Conservation (phyloP, 1,284 basidiomycete genomes). For the Mycena sp. region DNA sequence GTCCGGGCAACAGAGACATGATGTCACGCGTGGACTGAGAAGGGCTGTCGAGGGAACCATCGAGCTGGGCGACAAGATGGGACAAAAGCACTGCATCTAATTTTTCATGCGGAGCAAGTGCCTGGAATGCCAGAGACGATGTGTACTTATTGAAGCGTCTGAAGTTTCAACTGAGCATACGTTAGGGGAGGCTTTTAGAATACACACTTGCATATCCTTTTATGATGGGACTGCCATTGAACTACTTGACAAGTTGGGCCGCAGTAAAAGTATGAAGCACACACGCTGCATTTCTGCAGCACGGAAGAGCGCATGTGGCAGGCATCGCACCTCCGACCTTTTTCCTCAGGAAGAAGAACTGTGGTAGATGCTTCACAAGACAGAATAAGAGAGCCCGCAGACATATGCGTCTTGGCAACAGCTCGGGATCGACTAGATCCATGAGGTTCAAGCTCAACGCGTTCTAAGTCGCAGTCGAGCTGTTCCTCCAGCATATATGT, state of each 20-base stretch:
- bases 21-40: constrained; percentile 52
- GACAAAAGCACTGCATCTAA: constrained; percentile 71
- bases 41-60: constrained; percentile 29
- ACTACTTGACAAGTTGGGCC: constrained; percentile 65
- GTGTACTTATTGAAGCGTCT: constrained; percentile 50
- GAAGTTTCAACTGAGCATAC: not conserved
- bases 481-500: too few species aligned
- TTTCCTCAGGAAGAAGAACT: constrained; percentile 62
- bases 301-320: constrained; percentile 54
- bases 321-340: constrained; percentile 70
- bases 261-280: constrained; percentile 78
- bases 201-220: constrained; percentile 64
- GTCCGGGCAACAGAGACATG: constrained; percentile 60
- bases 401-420: constrained; percentile 49
- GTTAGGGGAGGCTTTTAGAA: not conserved
- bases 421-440: constrained; percentile 59
- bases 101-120: constrained; percentile 59
- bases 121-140: constrained; percentile 55
- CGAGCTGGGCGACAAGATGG: constrained; percentile 61
- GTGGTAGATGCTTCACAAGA: constrained; percentile 53
- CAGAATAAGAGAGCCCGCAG: constrained; percentile 58
- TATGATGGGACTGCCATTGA: constrained; percentile 71
- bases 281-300: constrained; percentile 66
- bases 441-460: constrained; percentile 53
- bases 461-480: too few species aligned